Conservation (phyloP, 2,329 filamentous ascomycete genomes). For the Xylaria sp. region DNA sequence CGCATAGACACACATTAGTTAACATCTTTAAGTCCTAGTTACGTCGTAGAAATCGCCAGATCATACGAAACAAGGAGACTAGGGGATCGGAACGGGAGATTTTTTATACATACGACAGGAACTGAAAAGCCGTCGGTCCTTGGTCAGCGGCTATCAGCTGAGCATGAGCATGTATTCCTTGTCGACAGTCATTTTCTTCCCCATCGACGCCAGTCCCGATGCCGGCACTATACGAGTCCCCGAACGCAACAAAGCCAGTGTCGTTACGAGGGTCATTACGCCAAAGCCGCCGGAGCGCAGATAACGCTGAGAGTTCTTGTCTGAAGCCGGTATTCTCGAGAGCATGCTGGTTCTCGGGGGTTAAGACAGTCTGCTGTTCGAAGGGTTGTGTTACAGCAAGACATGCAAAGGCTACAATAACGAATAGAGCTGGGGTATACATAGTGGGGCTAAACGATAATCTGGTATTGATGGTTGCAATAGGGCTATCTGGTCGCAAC, state of each 20-base stretch:
- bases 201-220: constrained; percentile 58
- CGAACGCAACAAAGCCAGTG: constrained; percentile 55
- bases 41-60: no score
- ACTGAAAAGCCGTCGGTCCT: constrained; percentile 52
- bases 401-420: not conserved
- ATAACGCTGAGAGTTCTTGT: constrained; percentile 19
- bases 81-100: no score
- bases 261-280: not conserved
- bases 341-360: constrained; percentile 36
- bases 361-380: constrained; percentile 17
- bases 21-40: no score
- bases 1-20: no score
- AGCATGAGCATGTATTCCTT: constrained; percentile 55
- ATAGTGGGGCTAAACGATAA: constrained; percentile 34
- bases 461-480: not conserved
- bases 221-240: constrained; percentile 60
- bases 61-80: no score
- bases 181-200: constrained; percentile 55
- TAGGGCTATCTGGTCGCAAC: not conserved
- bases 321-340: constrained; percentile 16
- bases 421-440: constrained; percentile 25
- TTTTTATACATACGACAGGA: constrained; percentile 48
- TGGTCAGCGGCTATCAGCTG: constrained; percentile 53
- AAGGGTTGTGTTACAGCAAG: constrained; percentile 4
- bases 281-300: constrained; percentile 1